phyloP scores from a whole-genome alignment of 2,329 filamentous ascomycete species.

The Zasmidium citrigriseum region DNA sequence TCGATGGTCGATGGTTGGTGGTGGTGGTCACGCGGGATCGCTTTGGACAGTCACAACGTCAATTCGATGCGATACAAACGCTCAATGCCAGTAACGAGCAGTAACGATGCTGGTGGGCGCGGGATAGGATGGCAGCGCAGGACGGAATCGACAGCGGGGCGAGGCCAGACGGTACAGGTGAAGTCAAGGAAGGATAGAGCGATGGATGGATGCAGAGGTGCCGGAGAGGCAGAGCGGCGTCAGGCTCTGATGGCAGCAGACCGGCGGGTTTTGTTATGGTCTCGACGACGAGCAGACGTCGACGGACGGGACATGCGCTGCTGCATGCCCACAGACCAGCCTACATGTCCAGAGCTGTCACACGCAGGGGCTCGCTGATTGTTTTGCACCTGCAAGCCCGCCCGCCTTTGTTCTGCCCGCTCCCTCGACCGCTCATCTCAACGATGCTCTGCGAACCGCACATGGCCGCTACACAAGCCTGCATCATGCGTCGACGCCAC shows the following conservation, averaged over 20 bases:
- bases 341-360: constrained; percentile 19
- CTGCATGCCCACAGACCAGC: not conserved
- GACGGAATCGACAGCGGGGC: not conserved
- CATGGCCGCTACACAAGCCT: constrained; percentile 24
- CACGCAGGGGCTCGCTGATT: constrained; percentile 25
- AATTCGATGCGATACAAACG: not conserved
- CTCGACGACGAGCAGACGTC: constrained; percentile 3
- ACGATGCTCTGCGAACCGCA: constrained; percentile 24
- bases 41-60: not conserved
- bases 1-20: not conserved
- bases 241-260: constrained; percentile 17
- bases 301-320: not conserved
- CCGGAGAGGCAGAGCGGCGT: constrained; percentile 20
- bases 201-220: constrained; percentile 15
- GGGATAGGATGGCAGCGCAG: not conserved
- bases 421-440: constrained; percentile 2
- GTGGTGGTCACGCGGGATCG: not conserved
- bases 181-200: constrained; percentile 19
- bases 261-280: constrained; percentile 24
- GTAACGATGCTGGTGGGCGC: constrained; percentile 1
- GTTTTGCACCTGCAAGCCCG: constrained; percentile 34
- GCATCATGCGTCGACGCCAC: constrained; percentile 27
- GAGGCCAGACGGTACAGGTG: constrained; percentile 1
- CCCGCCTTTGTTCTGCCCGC: constrained; percentile 30
- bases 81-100: not conserved